Evolutionary conservation across 257 asterid genomes (phyloP).

Genomic region (Solanum paucissectum): DNA sequence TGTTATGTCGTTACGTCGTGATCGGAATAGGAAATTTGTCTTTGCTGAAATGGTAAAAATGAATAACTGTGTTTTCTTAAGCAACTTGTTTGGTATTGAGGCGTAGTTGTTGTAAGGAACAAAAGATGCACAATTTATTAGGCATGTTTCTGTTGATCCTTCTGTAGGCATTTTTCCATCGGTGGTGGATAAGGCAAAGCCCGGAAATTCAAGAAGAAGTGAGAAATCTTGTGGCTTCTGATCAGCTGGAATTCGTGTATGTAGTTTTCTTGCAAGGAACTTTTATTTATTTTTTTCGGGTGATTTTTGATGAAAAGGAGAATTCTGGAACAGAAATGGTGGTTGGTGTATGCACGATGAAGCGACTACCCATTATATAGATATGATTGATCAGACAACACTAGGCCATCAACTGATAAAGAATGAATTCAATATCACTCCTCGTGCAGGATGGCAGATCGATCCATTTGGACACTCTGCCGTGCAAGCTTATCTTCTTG

Average conservation of each 20-base stretch:
- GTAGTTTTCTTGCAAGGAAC: conserved; percentile 3
- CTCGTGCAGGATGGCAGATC: conserved; percentile 97
- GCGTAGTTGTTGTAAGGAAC: neutral
- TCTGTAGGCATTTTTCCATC: conserved; percentile 62
- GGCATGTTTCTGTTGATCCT: neutral
- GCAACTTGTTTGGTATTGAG: neutral
- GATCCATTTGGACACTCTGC: conserved; percentile 97
- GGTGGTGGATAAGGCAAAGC: conserved; percentile 84
- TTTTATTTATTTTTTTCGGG: neutral
- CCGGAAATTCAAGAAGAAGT: conserved; percentile 39
- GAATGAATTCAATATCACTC: conserved; percentile 61
- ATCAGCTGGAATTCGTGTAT: conserved; percentile 85
- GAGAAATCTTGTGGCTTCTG: conserved; percentile 50
- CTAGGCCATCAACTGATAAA: conserved; percentile 66
- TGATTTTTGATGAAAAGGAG: neutral
- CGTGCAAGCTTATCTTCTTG: conserved; percentile 76
- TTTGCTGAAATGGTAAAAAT: conserved; percentile 71
- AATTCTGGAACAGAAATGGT: conserved; percentile 50
- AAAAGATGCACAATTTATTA: neutral
- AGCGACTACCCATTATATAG: conserved; percentile 71
- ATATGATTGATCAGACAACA: conserved; percentile 94
- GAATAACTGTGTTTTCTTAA: too few species aligned
- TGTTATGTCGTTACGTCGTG: conserved; percentile 46
- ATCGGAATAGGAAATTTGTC: conserved; percentile 67
- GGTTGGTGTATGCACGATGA: conserved; percentile 99